phyloP scores from a whole-genome alignment of 2,329 filamentous ascomycete species.

The Blastomyces gilchristii region DNA sequence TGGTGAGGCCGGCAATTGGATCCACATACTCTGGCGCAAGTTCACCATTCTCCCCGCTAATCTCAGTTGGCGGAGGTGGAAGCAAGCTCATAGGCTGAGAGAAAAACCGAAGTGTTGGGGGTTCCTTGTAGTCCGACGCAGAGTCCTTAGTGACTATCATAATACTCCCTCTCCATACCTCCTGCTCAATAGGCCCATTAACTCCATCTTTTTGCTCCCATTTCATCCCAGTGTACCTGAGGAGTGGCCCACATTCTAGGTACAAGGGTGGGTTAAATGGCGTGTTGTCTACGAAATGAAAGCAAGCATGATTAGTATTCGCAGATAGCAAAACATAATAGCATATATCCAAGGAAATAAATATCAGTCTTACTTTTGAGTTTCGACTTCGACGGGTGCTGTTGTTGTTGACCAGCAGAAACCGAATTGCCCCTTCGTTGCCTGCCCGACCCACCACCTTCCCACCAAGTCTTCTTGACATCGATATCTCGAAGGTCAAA shows the following conservation, averaged over 20 bases:
- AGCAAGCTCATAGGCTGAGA: constrained; percentile 75
- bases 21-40: constrained; percentile 74
- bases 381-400: constrained; percentile 23
- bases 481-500: constrained; percentile 47
- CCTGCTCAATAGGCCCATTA: constrained; percentile 45
- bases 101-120: constrained; percentile 72
- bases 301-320: constrained; percentile 11
- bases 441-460: constrained; percentile 43
- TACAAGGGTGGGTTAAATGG: constrained; percentile 75
- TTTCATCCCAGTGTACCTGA: constrained; percentile 84
- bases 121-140: constrained; percentile 69
- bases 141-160: constrained; percentile 91
- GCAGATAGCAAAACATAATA: not conserved
- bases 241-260: constrained; percentile 78
- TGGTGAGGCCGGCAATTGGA: constrained; percentile 76
- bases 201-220: constrained; percentile 29
- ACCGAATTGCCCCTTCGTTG: constrained; percentile 39
- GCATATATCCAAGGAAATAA: constrained; percentile 12
- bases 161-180: constrained; percentile 85
- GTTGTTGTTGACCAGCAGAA: constrained; percentile 19
- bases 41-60: constrained; percentile 50
- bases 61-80: constrained; percentile 62
- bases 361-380: constrained; percentile 25
- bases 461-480: constrained; percentile 64
- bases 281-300: constrained; percentile 34